Evolutionary conservation across 2,329 filamentous ascomycete genomes (phyloP), one percentile per base, ranked within the genome.

Genomic region (Coleophoma crateriformis): DNA sequence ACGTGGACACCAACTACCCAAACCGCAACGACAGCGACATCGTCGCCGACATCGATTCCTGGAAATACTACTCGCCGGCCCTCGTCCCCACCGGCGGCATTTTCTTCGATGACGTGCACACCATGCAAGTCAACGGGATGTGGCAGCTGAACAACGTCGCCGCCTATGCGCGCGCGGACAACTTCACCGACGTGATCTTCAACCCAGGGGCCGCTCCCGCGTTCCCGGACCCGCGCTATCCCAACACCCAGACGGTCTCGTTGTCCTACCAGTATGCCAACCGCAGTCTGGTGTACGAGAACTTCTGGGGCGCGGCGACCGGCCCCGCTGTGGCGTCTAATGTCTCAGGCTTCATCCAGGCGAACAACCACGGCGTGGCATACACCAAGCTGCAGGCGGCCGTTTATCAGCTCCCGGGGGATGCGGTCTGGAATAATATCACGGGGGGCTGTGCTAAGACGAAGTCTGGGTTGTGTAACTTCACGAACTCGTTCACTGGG

Each of bases 51-150:
- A 47, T 47, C 15, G 45, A 47, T 39, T 20, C 33, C 15, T 47
- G 45, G 45, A 14, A 11, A 7, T 47, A 47, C 17, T n/a, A 15
- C 11, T 14, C 33, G 11, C 2, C 45, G 2, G 15, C 11, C 4
- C 34, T 47, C 2, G 7, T 47, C 15, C 45, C 45, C 1, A 39
- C 33, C 7, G 45, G 45, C 4, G 45, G 45, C 13, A 47, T 47
- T 17, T 47, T 47, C 33, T 47, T 47, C 17, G 45, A 47, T 32
- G 45, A 47, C 39, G 45, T 47, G 32, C 13, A 27, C 34, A 47
- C 19, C 7, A 39, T 11, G 6, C 4, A 13, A 8, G n/a, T 20
- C 8, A 33, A 33, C 4, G 45, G 17, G 11, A 27, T 39, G 8
- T 47, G 45, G 45, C 35, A 38, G 15, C 15, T 47, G 8, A 39